Conservation (phyloP, 2,329 filamentous ascomycete species). For the Sporothrix globosa region DNA sequence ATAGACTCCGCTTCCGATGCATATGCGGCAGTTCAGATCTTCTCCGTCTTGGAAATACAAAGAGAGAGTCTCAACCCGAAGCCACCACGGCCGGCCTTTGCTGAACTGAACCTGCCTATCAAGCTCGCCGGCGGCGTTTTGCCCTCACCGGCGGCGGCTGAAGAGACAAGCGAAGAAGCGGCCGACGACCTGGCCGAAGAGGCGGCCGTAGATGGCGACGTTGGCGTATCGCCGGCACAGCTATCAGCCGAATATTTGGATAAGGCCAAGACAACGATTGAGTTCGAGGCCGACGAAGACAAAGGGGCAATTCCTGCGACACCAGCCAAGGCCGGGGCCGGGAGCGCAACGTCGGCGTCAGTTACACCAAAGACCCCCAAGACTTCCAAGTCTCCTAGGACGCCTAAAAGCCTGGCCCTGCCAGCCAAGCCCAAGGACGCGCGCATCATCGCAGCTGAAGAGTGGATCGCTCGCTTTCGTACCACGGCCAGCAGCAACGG, state of each 20-base stretch:
- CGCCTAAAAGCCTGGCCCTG: constrained; percentile 28
- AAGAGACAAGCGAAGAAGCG: constrained; percentile 41
- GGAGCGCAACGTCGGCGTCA: constrained; percentile 8
- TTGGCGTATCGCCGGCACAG: neutral
- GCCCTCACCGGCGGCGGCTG: constrained; percentile 40
- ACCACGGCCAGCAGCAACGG: constrained; percentile 23
- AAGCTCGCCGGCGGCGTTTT: constrained; percentile 52
- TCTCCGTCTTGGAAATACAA: constrained; percentile 69
- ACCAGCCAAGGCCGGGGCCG: neutral
- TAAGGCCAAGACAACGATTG: constrained; percentile 37
- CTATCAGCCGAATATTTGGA: constrained; percentile 35
- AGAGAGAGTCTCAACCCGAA: constrained; percentile 67
- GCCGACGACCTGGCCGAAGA: constrained; percentile 31
- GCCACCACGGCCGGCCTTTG: constrained; percentile 70
- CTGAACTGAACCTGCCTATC: constrained; percentile 69
- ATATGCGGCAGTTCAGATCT: constrained; percentile 77
- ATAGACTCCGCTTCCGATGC: constrained; percentile 79
- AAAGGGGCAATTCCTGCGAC: constrained; percentile 27
- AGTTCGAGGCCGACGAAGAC: constrained; percentile 38
- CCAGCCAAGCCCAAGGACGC: constrained; percentile 44
- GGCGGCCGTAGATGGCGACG: neutral
- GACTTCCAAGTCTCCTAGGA: constrained; percentile 1
- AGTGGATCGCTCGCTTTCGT: constrained; percentile 46
- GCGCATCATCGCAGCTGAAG: constrained; percentile 51
- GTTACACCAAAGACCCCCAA: neutral